A percentile compares a stretch with the other conserved stretches of the same genome.
phyloP scores from a whole-genome alignment of 1,284 basidiomycete genomes.

The Tilletiaria anomala region DNA sequence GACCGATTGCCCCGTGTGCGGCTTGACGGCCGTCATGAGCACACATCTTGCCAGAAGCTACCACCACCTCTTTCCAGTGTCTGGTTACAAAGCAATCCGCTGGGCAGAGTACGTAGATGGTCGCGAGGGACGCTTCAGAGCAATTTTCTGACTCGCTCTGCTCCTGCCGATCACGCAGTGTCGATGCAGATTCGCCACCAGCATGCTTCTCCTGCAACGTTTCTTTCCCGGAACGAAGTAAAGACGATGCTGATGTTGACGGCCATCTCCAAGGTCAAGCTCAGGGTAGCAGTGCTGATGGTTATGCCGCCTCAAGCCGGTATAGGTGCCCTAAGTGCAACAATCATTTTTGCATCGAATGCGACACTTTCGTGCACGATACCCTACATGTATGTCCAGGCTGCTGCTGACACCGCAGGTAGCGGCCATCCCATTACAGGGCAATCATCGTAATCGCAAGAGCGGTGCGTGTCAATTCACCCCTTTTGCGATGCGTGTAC shows the following conservation, averaged over 20 bases:
- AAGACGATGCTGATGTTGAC: neutral
- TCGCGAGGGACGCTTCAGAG: no score
- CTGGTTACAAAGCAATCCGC: constrained; percentile 54
- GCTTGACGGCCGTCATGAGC: constrained; percentile 90
- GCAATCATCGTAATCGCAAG: neutral
- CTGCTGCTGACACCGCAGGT: constrained; percentile 7
- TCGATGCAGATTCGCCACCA: neutral
- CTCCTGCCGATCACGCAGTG: no score
- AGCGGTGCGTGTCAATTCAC: no score
- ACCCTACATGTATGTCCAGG: constrained; percentile 34
- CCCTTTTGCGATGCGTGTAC: no score
- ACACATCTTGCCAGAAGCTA: constrained; percentile 92
- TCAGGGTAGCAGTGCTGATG: constrained; percentile 11
- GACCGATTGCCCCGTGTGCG: constrained; percentile 93
- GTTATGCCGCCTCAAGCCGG: constrained; percentile 16
- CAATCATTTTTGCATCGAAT: constrained; percentile 34
- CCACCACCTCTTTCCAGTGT: constrained; percentile 81
- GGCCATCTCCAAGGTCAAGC: constrained; percentile 5
- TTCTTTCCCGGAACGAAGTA: constrained; percentile 8
- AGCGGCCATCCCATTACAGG: neutral
- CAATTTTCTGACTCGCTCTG: no score
- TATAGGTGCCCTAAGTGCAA: constrained; percentile 26
- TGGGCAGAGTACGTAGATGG: constrained; percentile 6
- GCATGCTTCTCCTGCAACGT: constrained; percentile 20
- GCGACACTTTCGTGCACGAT: constrained; percentile 35